Evolutionary conservation across 805 yeast species (phyloP).

Genomic region (Myxozyma mucilagina): DNA sequence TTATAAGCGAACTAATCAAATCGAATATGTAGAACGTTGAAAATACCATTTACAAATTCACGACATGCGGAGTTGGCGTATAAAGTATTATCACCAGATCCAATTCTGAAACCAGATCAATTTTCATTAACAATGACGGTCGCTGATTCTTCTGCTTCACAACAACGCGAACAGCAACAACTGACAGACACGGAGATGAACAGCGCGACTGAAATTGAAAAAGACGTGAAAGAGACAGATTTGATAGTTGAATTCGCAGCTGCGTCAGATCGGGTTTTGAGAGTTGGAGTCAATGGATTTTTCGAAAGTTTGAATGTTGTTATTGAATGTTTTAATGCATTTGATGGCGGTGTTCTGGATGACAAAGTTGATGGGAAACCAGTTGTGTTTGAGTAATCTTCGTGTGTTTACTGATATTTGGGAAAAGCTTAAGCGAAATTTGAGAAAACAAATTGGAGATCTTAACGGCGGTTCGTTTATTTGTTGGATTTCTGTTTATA

Average conservation of each 20-base stretch:
- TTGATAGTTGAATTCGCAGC: conserved; percentile 58
- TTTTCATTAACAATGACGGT: conserved; percentile 51
- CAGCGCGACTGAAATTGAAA: background rate
- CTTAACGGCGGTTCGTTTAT: background rate
- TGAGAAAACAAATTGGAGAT: background rate
- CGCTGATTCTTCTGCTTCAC: background rate
- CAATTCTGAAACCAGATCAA: conserved; percentile 72
- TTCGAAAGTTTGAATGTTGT: conserved; percentile 75
- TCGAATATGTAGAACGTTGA: conserved; percentile 43
- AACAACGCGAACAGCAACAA: too few species aligned
- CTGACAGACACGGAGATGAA: too few species aligned
- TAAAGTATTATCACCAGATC: conserved; percentile 70
- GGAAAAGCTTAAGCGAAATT: background rate
- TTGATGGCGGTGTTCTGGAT: conserved; percentile 45
- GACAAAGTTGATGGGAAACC: conserved; percentile 1
- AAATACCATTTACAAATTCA: conserved; percentile 62
- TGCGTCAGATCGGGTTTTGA: conserved; percentile 66
- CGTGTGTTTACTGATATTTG: background rate
- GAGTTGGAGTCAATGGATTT: conserved; percentile 82
- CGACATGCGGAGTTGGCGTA: conserved; percentile 66
- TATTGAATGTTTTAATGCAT: conserved; percentile 76
- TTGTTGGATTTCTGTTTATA: too few species aligned
- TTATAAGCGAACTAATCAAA: background rate
- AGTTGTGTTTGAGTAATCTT: conserved; percentile 2
- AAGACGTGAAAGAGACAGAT: conserved; percentile 30